A percentile compares a stretch with the other conserved stretches of the same genome.
phyloP scores from a whole-genome alignment of 2,329 filamentous ascomycete species.

The Ploettnerulaceae sp. region DNA sequence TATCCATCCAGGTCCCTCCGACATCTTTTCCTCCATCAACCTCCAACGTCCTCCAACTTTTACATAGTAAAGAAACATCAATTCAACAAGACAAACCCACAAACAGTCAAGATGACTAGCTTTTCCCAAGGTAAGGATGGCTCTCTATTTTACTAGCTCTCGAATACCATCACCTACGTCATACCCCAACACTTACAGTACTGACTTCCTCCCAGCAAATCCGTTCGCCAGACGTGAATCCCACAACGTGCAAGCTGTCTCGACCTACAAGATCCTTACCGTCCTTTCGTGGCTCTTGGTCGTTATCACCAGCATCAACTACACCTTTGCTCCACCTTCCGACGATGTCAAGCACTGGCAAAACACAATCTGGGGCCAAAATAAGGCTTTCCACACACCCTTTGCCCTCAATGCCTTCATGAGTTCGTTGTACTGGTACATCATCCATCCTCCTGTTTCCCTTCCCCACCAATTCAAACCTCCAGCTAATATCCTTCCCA shows the following conservation, averaged over 20 bases:
- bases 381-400: constrained; percentile 59
- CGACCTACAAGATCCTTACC: constrained; percentile 71
- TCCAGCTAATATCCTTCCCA: constrained; percentile 32
- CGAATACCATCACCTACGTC: background rate
- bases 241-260: constrained; percentile 56
- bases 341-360: constrained; percentile 55
- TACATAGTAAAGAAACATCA: too few relatives aligned
- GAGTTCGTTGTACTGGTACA: constrained; percentile 70
- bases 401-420: constrained; percentile 68
- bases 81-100: too few relatives aligned
- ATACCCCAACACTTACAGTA: background rate
- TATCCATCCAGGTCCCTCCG: background rate
- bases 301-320: constrained; percentile 68
- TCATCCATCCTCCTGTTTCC: background rate
- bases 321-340: constrained; percentile 56
- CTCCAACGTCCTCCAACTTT: too few relatives aligned
- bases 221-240: constrained; percentile 69
- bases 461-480: too few relatives aligned
- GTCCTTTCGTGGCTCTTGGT: constrained; percentile 70
- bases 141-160: background rate
- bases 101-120: constrained; percentile 10
- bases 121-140: constrained; percentile 9
- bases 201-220: constrained; percentile 50
- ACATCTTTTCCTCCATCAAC: too few relatives aligned
- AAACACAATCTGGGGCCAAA: constrained; percentile 68